phyloP scores from a whole-genome alignment of 2,329 filamentous ascomycete species.

The Ceratocystis smalleyi region DNA sequence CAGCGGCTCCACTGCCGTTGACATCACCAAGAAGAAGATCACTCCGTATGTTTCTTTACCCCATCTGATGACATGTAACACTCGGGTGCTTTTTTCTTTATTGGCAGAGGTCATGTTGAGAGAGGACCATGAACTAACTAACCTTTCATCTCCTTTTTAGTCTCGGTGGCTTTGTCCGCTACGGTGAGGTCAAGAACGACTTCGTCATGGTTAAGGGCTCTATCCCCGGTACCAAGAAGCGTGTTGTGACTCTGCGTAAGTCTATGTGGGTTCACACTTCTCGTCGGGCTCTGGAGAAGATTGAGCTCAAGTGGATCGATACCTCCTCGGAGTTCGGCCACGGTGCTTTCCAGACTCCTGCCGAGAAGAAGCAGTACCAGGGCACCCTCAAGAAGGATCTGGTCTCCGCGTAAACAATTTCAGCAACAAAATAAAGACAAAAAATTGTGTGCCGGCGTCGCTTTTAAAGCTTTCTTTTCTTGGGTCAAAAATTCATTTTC shows the following conservation, averaged over 20 bases:
- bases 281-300: slow-evolving; percentile 92
- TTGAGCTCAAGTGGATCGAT: slow-evolving; percentile 99
- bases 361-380: slow-evolving; percentile 95
- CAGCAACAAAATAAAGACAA: slow-evolving; percentile 16
- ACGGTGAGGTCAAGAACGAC: slow-evolving; percentile 99
- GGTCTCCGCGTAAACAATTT: slow-evolving; percentile 29
- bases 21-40: slow-evolving; percentile 98
- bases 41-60: slow-evolving; percentile 65
- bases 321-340: slow-evolving; percentile 99
- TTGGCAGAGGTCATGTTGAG: no score
- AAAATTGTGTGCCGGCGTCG: slow-evolving; percentile 15
- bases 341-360: slow-evolving; percentile 96
- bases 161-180: slow-evolving; percentile 97
- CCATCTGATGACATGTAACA: background rate
- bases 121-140: slow-evolving; percentile 23
- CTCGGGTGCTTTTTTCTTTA: no score
- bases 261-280: slow-evolving; percentile 97
- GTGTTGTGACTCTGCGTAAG: slow-evolving; percentile 96
- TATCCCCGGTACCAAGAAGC: slow-evolving; percentile 97
- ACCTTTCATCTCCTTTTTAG: slow-evolving; percentile 31
- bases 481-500: slow-evolving; percentile 2
- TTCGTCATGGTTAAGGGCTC: slow-evolving; percentile 96
- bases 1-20: slow-evolving; percentile 87
- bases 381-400: slow-evolving; percentile 99
- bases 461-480: slow-evolving; percentile 5